Base-by-base conservation (phyloP, 2,329 filamentous ascomycete genomes). In the Periconia sp. region DNA sequence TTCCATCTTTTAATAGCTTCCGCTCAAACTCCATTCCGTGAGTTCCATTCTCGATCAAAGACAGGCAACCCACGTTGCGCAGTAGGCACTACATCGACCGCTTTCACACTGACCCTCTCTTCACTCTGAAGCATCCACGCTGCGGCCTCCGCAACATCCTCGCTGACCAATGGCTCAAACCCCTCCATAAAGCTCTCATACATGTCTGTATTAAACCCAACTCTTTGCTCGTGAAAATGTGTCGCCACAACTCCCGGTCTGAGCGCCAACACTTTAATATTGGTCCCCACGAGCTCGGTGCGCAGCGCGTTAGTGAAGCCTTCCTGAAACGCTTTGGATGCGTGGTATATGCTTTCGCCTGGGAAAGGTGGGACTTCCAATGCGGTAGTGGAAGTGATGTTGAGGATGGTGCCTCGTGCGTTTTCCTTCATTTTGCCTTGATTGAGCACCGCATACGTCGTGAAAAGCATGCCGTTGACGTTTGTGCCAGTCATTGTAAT, bases 311-410 rank as follows among this genome's bases (percentile, higher is more conserved):
- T 81, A 0, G 76, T 77, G 55, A 83, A 81, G 0, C 66, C 79
- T 50, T 82, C 79, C 48, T 79, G 77, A 2, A 68, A 71, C 0
- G 78, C 77, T 57, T 81, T 81, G 55, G 68, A 76, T 5, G 78
- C 71, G 53, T 81, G 78, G 50, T 81, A 79, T 9, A 82, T 77
- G 0, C 77, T 74, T 57, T 82, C 79, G 13, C 79, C 79, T 0
- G 76, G 67, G 47, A 81, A 81, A 0, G 79, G 79, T 0, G 79
- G 79, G 0, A 74, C 74, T 53, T 81, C 79, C 0, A 81, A 65
- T 0, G 69, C 79, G 0, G 79, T 82, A 0, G 74, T 72, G 0
- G 76, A 79, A 0, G 80, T 79, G 13, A 81, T 64, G 55, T 81
- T 82, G 0, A 82, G 56, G 23, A 82, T 81, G 1, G 76, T 80